Base-by-base conservation (phyloP, 148 eudicot genomes). In the Camellia sinensis region DNA sequence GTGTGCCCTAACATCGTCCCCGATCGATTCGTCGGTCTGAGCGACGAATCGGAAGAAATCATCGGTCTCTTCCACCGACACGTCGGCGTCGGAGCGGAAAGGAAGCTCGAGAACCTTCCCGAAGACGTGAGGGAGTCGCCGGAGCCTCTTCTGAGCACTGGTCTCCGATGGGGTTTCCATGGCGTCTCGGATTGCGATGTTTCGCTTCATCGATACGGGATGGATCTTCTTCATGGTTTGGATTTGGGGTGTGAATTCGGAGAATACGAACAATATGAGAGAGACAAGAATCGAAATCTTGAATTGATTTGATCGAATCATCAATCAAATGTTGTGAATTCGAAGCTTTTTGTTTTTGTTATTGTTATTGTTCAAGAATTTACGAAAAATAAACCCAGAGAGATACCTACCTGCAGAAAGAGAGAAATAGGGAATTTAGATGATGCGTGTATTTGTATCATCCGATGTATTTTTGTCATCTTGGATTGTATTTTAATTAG, bases 71-170 rank as follows among this genome's bases (percentile, higher is more conserved):
- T 89, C 87, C 22, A 91, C 71, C 19, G 57, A 40, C n/a, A 93
- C 94, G 52, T 93, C 93, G 54, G 91, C 87, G 29, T 89, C 94
- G 1, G 92, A 85, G 1, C 82, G 78, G 69, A 91, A 87, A 4
- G 97, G 97, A 11, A 93, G 82, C 53, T 93, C 92, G 52, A 93
- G 79, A 11, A 91, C 90, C 75, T 87, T 91, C 77, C 87, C 72
- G 81, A 93, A 93, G 6, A 91, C 88, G 74, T 93, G 97, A 17
- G 97, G 97, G 17, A 93, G 88, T 7, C 88, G 56, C 52, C 91
- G 87, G 41, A 91, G 86, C 78, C 88, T 88, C 79, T 87, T 87
- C 6, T n/a, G 54, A 59, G 67, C 45, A 45, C 21, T 18, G 17
- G 53, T 37, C 0, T 43, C 79, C 80, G 76, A 78, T 14, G 4